Evolutionary conservation across 116 monocot species (phyloP), one percentile per base, ranked within the genome.

Genomic region (Posidonia oceanica): DNA sequence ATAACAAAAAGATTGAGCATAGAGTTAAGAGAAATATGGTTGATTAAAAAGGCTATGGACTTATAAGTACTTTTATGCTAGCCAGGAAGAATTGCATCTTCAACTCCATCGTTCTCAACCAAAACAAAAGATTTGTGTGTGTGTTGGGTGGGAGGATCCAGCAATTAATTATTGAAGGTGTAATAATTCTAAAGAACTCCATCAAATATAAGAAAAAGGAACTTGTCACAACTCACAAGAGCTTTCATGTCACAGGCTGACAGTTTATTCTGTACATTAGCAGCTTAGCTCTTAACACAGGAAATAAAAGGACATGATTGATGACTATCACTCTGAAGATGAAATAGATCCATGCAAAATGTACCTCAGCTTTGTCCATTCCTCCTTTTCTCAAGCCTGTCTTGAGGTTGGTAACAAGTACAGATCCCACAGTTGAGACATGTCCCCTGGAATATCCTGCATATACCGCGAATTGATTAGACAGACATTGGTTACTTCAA

Each of bases 371-470:
- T 80, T 77, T 95, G 59, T 95, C 95, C 72, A 82, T 69, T 12
- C 82, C 91, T 69, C 81, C 88, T 58, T 65, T 79, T 83, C 81
- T 77, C 62, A 72, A 67, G 15, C 91, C 88, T 51, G 91, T 91
- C 75, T 91, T 91, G 15, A 91, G 78, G 75, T 95, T 88, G 20
- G 91, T 95, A 67, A 95, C 84, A 65, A 91, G 75, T 18, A 91
- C 88, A 76, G 86, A 88, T 61, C 88, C 86, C 37, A 91, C 91
- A 4, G 91, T 95, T 54, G 81, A 79, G 42, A 86, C 84, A 76
- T 95, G 86, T 18, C 84, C 72, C 29, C 83, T 81, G 62, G 95
- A 95, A 68, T 95, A 95, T 57, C 91, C 95, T 95, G 78, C 21
- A 76, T 56, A 39, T 11, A 51, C 23, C 10, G 21, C 12, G 18